phyloP scores from a whole-genome alignment of 2,329 filamentous ascomycete species.

The Aphanocladium album region DNA sequence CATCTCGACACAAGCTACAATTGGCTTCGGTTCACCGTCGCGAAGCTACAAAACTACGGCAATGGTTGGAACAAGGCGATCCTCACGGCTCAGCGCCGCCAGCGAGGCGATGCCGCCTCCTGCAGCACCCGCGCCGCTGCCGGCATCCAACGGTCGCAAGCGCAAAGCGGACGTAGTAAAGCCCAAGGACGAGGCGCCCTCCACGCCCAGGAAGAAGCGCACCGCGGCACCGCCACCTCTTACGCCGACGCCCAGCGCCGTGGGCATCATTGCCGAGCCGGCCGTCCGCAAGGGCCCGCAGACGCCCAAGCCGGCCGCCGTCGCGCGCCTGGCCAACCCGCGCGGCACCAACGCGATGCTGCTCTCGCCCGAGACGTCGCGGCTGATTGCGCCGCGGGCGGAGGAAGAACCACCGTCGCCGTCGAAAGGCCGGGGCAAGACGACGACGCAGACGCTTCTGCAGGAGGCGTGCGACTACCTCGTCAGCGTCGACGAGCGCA shows the following conservation, averaged over 20 bases:
- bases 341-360: constrained; percentile 64
- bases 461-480: constrained; percentile 72
- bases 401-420: constrained; percentile 40
- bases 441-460: constrained; percentile 64
- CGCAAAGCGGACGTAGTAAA: constrained; percentile 24
- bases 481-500: constrained; percentile 64
- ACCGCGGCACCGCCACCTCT: constrained; percentile 30
- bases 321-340: constrained; percentile 56
- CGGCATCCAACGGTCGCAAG: constrained; percentile 23
- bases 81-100: constrained; percentile 36
- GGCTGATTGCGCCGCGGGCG: constrained; percentile 52
- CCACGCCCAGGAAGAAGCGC: constrained; percentile 28
- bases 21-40: not conserved
- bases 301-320: constrained; percentile 36
- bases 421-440: constrained; percentile 31
- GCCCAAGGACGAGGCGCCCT: constrained; percentile 18
- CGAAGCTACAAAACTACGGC: not conserved
- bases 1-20: not conserved
- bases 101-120: constrained; percentile 21
- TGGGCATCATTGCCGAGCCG: constrained; percentile 31
- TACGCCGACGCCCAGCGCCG: constrained; percentile 45
- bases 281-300: constrained; percentile 24
- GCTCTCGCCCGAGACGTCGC: constrained; percentile 65
- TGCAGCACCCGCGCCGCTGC: constrained; percentile 15
- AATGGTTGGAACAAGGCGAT: constrained; percentile 33